phyloP scores from a whole-genome alignment of 192 early-diverging fungal genomes.

The Mortierella antarctica region DNA sequence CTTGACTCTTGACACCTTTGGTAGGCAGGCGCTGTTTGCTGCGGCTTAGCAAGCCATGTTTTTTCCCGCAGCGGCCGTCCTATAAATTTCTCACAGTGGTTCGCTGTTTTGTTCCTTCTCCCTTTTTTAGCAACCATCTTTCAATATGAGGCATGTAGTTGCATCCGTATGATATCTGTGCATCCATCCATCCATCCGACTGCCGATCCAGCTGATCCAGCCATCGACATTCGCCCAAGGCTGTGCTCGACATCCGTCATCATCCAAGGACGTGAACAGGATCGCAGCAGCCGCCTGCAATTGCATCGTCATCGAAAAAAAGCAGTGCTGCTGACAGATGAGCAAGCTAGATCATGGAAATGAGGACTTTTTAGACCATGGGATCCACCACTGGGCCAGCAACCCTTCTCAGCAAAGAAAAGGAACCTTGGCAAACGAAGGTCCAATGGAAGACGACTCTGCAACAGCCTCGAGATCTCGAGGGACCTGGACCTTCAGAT shows the following conservation, averaged over 20 bases:
- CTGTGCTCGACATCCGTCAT: not conserved
- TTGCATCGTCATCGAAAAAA: not conserved
- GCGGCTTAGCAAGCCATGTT: conserved; percentile 33
- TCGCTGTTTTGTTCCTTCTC: conserved; percentile 21
- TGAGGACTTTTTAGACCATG: too few relatives aligned
- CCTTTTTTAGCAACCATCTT: conserved; percentile 54
- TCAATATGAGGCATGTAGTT: conserved; percentile 50
- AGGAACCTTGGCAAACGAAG: too few relatives aligned
- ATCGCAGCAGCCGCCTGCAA: not conserved
- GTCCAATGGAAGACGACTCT: too few relatives aligned
- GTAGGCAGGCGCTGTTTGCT: not conserved
- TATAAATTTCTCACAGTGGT: conserved; percentile 11
- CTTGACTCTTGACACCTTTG: too few relatives aligned
- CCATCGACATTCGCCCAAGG: not conserved
- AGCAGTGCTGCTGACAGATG: not conserved
- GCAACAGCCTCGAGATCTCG: too few relatives aligned
- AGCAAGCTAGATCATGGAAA: too few relatives aligned
- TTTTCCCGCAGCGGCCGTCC: not conserved
- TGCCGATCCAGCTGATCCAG: not conserved
- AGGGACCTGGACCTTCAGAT: too few relatives aligned
- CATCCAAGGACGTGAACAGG: not conserved
- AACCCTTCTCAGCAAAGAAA: too few relatives aligned
- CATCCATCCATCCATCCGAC: conserved; percentile 38
- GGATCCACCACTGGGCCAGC: too few relatives aligned
- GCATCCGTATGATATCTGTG: not conserved